Percentiles rank a stretch among this genome's conserved stretches.
phyloP scores from a whole-genome alignment of 2,329 filamentous ascomycete species.

The Ophiostoma ulmi region DNA sequence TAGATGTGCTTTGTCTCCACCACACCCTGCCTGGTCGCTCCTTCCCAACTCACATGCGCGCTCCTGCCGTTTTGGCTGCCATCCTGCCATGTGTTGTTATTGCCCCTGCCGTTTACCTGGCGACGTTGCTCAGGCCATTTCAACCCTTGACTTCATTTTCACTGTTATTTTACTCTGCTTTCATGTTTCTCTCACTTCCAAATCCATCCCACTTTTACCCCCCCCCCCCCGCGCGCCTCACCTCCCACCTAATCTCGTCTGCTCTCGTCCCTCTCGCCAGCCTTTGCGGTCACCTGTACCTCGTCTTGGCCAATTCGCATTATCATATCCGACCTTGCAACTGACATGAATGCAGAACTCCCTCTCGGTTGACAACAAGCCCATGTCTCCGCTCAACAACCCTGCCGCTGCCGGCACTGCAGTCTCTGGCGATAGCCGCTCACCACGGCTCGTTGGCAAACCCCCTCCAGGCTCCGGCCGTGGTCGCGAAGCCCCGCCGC shows the following conservation, averaged over 20 bases:
- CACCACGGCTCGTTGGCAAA: constrained; percentile 26
- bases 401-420: constrained; percentile 19
- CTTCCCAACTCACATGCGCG: constrained; percentile 10
- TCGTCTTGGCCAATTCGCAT: not conserved
- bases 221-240: not conserved
- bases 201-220: not conserved
- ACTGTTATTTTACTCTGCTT: not conserved
- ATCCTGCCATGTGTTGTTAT: constrained; percentile 13
- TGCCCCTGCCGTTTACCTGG: not conserved
- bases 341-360: constrained; percentile 50
- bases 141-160: not conserved
- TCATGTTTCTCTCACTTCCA: constrained; percentile 20
- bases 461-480: constrained; percentile 33
- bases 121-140: not conserved
- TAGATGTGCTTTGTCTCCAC: not conserved
- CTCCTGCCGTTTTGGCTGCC: constrained; percentile 16
- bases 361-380: constrained; percentile 60
- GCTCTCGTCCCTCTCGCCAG: not conserved
- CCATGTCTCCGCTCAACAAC: constrained; percentile 18
- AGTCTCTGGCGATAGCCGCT: constrained; percentile 30
- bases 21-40: constrained; percentile 18
- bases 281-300: constrained; percentile 4
- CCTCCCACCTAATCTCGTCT: not conserved
- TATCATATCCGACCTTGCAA: constrained; percentile 26
- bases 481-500: constrained; percentile 38